These are phyloP conservation scores for Lojkania enalia DNA, from an alignment of 2,329 filamentous ascomycete species.

Conservation along the genomic window DNA sequence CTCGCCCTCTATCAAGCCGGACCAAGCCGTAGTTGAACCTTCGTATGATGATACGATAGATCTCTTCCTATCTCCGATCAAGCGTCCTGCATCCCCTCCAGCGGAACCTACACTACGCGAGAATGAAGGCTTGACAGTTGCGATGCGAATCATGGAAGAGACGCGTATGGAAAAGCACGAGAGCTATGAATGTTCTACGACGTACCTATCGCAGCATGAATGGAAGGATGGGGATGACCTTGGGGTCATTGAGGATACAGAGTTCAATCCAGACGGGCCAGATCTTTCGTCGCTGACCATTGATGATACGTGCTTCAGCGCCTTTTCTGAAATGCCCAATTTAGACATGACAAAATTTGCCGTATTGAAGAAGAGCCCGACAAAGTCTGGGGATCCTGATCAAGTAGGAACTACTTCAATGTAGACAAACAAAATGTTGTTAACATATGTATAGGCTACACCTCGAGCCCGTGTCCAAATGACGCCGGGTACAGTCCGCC, in stretches of 20 bases:
- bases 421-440: background rate
- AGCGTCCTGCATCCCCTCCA: slow-evolving; percentile 25
- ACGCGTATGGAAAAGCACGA: slow-evolving; percentile 25
- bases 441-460: slow-evolving; percentile 27
- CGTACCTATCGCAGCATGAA: slow-evolving; percentile 26
- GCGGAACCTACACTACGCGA: slow-evolving; percentile 36
- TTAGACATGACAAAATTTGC: slow-evolving; percentile 80
- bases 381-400: slow-evolving; percentile 40
- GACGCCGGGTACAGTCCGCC: slow-evolving; percentile 57
- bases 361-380: slow-evolving; percentile 64
- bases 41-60: slow-evolving; percentile 18
- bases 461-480: slow-evolving; percentile 42
- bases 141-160: slow-evolving; percentile 41
- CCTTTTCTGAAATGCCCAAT: slow-evolving; percentile 81
- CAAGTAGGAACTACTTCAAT: slow-evolving; percentile 23
- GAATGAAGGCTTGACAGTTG: slow-evolving; percentile 45
- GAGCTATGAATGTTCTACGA: slow-evolving; percentile 22
- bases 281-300: slow-evolving; percentile 43
- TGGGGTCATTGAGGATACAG: slow-evolving; percentile 19
- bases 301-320: slow-evolving; percentile 79
- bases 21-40: slow-evolving; percentile 14
- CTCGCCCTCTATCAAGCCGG: slow-evolving; percentile 24
- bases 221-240: slow-evolving; percentile 29
- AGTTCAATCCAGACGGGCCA: slow-evolving; percentile 38
- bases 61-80: slow-evolving; percentile 20